A percentile compares a stretch with the other conserved stretches of the same genome.
phyloP scores from a whole-genome alignment of 768 basidiomycete genomes.

The Lentinula aciculospora region DNA sequence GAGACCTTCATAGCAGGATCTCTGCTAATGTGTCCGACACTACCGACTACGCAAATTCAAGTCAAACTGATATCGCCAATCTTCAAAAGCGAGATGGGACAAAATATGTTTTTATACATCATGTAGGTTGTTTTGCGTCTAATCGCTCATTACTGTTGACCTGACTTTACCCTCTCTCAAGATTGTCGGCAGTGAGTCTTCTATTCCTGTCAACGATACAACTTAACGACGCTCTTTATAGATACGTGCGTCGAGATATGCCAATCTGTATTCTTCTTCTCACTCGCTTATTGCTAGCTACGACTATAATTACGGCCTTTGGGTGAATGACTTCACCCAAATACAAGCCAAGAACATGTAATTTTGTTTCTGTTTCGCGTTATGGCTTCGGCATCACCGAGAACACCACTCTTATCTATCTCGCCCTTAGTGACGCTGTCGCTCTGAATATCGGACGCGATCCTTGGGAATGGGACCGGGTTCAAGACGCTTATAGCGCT shows the following conservation, averaged over 20 bases:
- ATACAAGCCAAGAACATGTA: conserved; percentile 39
- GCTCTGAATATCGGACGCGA: conserved; percentile 59
- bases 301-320: conserved; percentile 30
- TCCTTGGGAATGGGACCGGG: conserved; percentile 42
- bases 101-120: conserved; percentile 49
- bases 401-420: not conserved
- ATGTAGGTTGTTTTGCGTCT: conserved; percentile 25
- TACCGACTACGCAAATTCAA: not conserved
- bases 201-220: not conserved
- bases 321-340: conserved; percentile 34
- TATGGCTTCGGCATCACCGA: not conserved
- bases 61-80: conserved; percentile 9
- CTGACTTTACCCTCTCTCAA: conserved; percentile 13
- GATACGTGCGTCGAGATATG: conserved; percentile 30
- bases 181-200: conserved; percentile 42
- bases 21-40: not conserved
- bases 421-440: conserved; percentile 42
- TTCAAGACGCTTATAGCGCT: conserved; percentile 46
- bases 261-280: not conserved
- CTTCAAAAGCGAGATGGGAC: conserved; percentile 32
- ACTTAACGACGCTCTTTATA: conserved; percentile 11
- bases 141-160: not conserved
- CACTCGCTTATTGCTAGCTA: conserved; percentile 21
- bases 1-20: not conserved
- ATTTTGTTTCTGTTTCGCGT: conserved; percentile 9